Base-by-base conservation (phyloP, 2,329 filamentous ascomycete genomes). In the Colletotrichum spaethianum region DNA sequence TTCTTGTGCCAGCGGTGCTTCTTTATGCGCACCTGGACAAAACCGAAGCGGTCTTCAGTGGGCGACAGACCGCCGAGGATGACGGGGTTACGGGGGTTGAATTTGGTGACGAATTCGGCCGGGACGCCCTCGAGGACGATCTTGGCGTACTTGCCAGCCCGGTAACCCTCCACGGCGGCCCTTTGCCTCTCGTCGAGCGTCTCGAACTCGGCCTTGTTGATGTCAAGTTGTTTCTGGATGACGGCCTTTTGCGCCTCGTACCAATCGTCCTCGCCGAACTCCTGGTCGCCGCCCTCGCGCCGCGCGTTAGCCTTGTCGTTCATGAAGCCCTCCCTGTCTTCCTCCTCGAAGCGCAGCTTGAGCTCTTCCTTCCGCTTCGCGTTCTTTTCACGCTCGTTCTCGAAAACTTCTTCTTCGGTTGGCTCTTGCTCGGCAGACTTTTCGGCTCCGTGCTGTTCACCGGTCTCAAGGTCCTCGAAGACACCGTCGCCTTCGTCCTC, bases 1-100 rank as follows among this genome's bases (percentile, higher is more conserved):
- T 96, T 97, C 89, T 98, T 98, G 86, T 99, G 96, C 97, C 97
- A 99, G 75, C 96, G 89, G 82, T 99, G 96, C 65, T 95, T 90
- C 89, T 99, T 99, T 86, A 99, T 97, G 62, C 97, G 92, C 70
- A 98, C 92, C 82, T 99, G 96, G 11, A 98, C 92, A 79, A 93
- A 98, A 11, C 96, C 97, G 80, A 98, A 98, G 62, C 97, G 92
- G 81, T 98, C 95, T 82, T 99, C 96, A 0, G 96, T 98, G 9
- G 96, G 90, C 14, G 94, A 93, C 48, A 99, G 87, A n/a, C 96
- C 97, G 63, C 96, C 96, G 40, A 98, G 88, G 63, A 99, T 90
- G 72, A 99, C 88, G 23, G 96, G 96, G 80, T 92, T 93, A 62
- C 91, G 91, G 18, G 95, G 89, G 78, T 94, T 91, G 86, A 98